Evolutionary conservation across 805 yeast species (phyloP).

Genomic region (Wickerhamiella siamensis): DNA sequence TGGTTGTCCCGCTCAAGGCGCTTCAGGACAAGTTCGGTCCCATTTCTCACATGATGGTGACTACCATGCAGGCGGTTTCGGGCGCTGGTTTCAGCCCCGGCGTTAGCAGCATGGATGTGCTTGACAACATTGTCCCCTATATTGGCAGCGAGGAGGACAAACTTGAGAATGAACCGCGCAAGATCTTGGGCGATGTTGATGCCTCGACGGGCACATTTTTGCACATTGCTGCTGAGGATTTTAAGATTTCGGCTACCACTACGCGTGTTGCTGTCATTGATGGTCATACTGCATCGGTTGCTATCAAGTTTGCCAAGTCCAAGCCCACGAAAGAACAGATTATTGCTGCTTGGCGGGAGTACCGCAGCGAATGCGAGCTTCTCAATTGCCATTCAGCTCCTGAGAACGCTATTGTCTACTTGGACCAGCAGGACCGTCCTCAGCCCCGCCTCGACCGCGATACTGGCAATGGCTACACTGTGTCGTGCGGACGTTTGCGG

Average conservation of each 20-base stretch:
- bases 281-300: constrained; percentile 94
- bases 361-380: constrained; percentile 67
- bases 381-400: constrained; percentile 89
- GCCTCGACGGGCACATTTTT: constrained; percentile 31
- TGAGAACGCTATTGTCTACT: constrained; percentile 74
- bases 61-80: constrained; percentile 93
- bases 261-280: constrained; percentile 94
- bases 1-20: constrained; percentile 95
- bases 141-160: constrained; percentile 96
- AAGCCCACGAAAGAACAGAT: constrained; percentile 77
- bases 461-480: constrained; percentile 87
- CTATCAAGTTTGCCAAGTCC: constrained; percentile 65
- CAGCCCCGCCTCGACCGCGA: constrained; percentile 96
- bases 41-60: constrained; percentile 67
- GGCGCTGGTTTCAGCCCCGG: constrained; percentile 99
- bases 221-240: constrained; percentile 36
- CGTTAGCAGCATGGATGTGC: constrained; percentile 83
- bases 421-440: constrained; percentile 87
- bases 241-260: constrained; percentile 89
- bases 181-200: constrained; percentile 55
- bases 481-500: constrained; percentile 87
- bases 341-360: constrained; percentile 52
- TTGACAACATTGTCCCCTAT: constrained; percentile 89
- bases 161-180: constrained; percentile 96
- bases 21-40: constrained; percentile 83